phyloP scores from a whole-genome alignment of 768 basidiomycete genomes.

The Termitomyces sp. region DNA sequence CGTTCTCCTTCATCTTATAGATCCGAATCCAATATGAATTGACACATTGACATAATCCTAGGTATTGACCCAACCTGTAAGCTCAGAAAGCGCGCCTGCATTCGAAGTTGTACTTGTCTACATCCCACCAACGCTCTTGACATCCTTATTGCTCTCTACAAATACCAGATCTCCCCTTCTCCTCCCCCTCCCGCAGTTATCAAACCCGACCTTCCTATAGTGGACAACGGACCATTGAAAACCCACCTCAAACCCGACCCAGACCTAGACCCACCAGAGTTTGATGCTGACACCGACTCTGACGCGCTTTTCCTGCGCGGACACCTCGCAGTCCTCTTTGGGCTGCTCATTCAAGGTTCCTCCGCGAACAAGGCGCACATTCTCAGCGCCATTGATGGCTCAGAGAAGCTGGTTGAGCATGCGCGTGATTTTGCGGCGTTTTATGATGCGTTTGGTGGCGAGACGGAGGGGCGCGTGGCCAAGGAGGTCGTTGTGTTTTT shows the following conservation, averaged over 20 bases:
- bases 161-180: conserved; percentile 26
- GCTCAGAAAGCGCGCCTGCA: conserved; percentile 45
- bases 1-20: conserved; percentile 18
- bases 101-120: conserved; percentile 49
- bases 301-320: conserved; percentile 58
- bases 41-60: conserved; percentile 19
- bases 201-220: background rate
- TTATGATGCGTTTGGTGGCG: conserved; percentile 29
- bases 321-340: conserved; percentile 75
- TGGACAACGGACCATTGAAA: too few relatives aligned
- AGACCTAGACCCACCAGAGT: conserved; percentile 25
- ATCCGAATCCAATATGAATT: background rate
- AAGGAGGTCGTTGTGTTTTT: conserved; percentile 53
- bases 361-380: conserved; percentile 33
- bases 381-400: conserved; percentile 25
- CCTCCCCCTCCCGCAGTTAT: conserved; percentile 12
- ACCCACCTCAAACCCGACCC: conserved; percentile 5
- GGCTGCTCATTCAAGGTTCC: conserved; percentile 44
- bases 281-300: conserved; percentile 11
- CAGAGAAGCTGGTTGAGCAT: conserved; percentile 35
- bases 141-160: conserved; percentile 49
- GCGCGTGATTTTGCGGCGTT: conserved; percentile 49
- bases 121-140: conserved; percentile 42
- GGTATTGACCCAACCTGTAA: conserved; percentile 51
- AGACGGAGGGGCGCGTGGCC: conserved; percentile 40